Evolutionary conservation across 139 green algal genomes (phyloP).

Genomic region (Volvox reticuliferus): DNA sequence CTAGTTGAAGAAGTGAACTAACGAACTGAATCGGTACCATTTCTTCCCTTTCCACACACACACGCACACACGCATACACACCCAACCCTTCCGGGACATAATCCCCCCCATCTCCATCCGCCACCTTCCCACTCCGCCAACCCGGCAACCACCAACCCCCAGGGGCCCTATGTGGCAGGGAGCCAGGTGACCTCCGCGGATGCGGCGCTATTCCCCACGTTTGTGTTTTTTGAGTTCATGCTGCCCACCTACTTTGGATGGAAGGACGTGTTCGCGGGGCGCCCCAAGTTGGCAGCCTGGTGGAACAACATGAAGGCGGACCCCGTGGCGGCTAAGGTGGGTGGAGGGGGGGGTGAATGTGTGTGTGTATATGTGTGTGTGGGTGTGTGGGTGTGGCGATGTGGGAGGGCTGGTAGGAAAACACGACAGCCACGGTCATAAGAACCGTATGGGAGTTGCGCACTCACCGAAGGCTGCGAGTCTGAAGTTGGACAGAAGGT

Average conservation of each 20-base stretch:
- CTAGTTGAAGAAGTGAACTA: no score
- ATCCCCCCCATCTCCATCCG: not conserved
- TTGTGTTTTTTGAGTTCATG: slow-evolving; percentile 82
- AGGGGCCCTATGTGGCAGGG: slow-evolving; percentile 68
- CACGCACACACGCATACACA: not conserved
- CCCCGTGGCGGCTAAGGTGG: slow-evolving; percentile 55
- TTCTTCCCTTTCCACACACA: no score
- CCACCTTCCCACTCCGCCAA: not conserved
- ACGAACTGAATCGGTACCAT: no score
- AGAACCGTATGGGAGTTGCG: no score
- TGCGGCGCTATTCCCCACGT: slow-evolving; percentile 77
- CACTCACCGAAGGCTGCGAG: no score
- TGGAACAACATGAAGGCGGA: slow-evolving; percentile 71
- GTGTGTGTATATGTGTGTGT: not conserved
- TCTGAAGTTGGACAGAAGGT: no score
- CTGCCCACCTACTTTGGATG: slow-evolving; percentile 84
- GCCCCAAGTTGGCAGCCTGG: slow-evolving; percentile 76
- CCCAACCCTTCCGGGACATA: not conserved
- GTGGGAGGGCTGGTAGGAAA: not conserved
- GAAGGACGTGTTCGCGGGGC: slow-evolving; percentile 69
- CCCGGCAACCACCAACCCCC: not conserved
- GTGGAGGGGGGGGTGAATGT: not conserved
- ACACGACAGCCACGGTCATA: no score
- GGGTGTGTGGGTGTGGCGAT: not conserved
- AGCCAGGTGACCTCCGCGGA: slow-evolving; percentile 66